Conservation (phyloP, 1,284 basidiomycete species). For the Marasmius fiardii region DNA sequence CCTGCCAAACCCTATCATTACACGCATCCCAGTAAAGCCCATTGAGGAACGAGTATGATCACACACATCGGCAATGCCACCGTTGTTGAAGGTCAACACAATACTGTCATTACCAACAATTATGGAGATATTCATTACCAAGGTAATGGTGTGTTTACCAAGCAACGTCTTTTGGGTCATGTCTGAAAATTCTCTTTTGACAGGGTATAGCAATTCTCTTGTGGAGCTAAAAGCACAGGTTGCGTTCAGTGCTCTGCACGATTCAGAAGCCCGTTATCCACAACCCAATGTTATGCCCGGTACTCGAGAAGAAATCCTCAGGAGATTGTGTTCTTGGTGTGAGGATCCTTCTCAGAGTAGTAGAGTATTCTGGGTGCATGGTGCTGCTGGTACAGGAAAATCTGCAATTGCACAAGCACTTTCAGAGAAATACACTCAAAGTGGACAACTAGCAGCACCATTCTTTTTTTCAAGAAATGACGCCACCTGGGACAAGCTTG, state of each 20-base stretch:
- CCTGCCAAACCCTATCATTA: too few species aligned
- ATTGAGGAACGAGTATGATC: too few species aligned
- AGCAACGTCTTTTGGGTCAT: too few species aligned
- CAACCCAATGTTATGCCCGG: neutral
- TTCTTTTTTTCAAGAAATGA: slow-evolving; percentile 1
- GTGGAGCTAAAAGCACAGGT: neutral
- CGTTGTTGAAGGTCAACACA: too few species aligned
- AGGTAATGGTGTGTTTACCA: too few species aligned
- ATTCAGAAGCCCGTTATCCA: neutral
- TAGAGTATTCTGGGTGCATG: neutral
- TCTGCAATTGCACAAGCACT: neutral
- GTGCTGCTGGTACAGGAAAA: neutral
- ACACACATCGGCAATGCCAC: too few species aligned
- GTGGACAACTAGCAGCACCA: neutral
- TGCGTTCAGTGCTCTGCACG: neutral
- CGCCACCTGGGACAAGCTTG: neutral
- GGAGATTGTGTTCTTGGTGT: neutral
- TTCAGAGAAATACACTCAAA: neutral
- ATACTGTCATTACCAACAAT: too few species aligned
- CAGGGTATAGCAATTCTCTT: too few species aligned
- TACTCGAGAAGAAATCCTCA: neutral
- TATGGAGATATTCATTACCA: too few species aligned
- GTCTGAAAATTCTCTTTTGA: too few species aligned
- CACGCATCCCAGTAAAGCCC: too few species aligned
- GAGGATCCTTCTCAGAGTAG: neutral